Base-by-base conservation (phyloP, 495 filamentous ascomycete genomes). In the Aspergillus sparsus region DNA sequence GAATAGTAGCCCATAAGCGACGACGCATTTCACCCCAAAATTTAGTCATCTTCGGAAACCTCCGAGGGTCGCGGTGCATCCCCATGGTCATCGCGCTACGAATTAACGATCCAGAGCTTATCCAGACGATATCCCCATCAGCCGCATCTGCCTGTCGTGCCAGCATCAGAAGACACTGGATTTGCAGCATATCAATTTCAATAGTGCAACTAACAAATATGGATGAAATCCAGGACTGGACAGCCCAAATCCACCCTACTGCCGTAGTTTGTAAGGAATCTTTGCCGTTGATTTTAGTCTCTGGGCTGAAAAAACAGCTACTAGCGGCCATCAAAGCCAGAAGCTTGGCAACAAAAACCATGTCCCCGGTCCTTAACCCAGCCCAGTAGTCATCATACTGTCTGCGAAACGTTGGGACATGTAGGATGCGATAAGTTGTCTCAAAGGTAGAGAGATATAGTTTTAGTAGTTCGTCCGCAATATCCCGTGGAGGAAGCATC, bases 1-100 rank as follows among this genome's bases (percentile, higher is more conserved):
- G 63, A 31, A 89, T 81, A 5, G 85, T 87, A 12, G 78, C 77
- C 86, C 86, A 89, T 4, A 88, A 57, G 18, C 85, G 71, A 49
- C 86, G 78, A 3, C 84, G 81, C 31, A 85, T 53, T 59, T 89
- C 85, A 5, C 74, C 74, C 58, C 81, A 78, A 16, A 83, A 73
- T 0, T 71, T 42, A 1, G 77, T 65, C 70, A 83, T 80, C 34
- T 67, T 67, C 2, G 72, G 74, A 49, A 85, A 80, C 37, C 80
- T 71, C 16, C 73, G 73, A 0, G 85, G 85, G 61, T 86, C 82
- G 5, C 82, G 81, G 61, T 89, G 83, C 13, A 87, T 58, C 2
- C 83, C 83, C 68, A 87, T 83, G 12, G 77, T 77, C 74, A 85
- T 85, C 7, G 83, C 82, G 21, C 68, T 77, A n/a, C 79, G 77